Evolutionary conservation across 2,329 filamentous ascomycete species (phyloP), one percentile per base, ranked within the genome.

Genomic region (Hypocrella siamensis): DNA sequence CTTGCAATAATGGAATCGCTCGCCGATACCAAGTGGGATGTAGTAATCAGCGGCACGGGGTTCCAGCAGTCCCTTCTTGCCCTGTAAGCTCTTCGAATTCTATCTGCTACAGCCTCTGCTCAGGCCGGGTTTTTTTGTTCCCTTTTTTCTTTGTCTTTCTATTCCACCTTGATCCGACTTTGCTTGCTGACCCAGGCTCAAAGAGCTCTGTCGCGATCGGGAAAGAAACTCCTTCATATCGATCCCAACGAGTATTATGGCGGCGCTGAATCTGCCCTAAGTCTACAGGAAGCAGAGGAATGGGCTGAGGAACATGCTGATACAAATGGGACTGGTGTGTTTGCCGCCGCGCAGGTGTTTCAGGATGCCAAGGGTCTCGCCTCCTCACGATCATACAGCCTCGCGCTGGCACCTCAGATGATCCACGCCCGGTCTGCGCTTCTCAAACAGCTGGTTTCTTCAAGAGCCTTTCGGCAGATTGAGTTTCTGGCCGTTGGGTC

Each of bases 401-500:
- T 98, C 26, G 77, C 84, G 2, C 64, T 96, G 8, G 79, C 84
- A 15, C 86, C 90, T 6, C 81, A 92, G 46, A 63, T 94, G 39
- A 75, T 96, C 32, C 90, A 94, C 54, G 72, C 82, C 8, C 77
- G 78, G 33, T 93, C 86, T 3, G 65, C 71, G 41, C 66, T 96
- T 21, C 62, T 96, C 5, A 70, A 75, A 7, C 70, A 76, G 45
- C 70, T 96, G 12, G 82, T 96, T n/a, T 84, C 85, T 3, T 93
- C 88, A 6, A 79, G 77, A 43, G 79, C 85, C 10, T 88, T 88
- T 47, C 73, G 78, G 16, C 86, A 94, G 57, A 69, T 98, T 29
- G 88, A 96, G 49, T 96, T 96, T 44, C 71, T 90, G 38, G 84
- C 88, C 18, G 82, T 96, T 17, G 88, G 88, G 17, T 88, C 81